A percentile compares a stretch with the other conserved stretches of the same genome.
phyloP scores from a whole-genome alignment of 208 protist species.

The Phytomonas sp. region DNA sequence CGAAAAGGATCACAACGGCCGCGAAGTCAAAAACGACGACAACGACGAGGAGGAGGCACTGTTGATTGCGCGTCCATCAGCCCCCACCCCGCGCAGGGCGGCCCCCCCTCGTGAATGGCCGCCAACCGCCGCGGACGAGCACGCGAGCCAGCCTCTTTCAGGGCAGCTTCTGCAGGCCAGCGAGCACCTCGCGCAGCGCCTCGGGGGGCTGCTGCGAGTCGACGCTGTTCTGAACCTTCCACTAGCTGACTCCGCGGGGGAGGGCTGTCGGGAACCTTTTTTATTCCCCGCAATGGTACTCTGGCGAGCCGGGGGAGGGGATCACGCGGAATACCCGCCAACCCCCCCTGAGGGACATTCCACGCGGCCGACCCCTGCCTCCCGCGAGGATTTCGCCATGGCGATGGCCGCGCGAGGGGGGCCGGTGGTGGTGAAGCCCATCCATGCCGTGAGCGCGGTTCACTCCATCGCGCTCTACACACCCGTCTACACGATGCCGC shows the following conservation, averaged over 20 bases:
- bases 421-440: constrained; percentile 58
- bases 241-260: no score
- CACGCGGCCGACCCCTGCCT: constrained; percentile 15
- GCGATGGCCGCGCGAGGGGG: constrained; percentile 27
- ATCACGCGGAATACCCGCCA: constrained; percentile 30
- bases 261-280: constrained; percentile 17
- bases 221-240: constrained; percentile 35
- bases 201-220: constrained; percentile 26
- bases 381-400: constrained; percentile 22
- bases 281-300: constrained; percentile 29
- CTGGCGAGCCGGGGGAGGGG: constrained; percentile 25
- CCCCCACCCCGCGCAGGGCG: background rate
- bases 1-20: background rate
- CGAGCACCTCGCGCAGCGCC: constrained; percentile 25
- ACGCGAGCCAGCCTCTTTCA: constrained; percentile 20
- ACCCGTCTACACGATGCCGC: constrained; percentile 59
- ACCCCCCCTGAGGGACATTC: constrained; percentile 24
- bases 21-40: constrained; percentile 15
- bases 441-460: constrained; percentile 46
- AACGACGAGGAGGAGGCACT: constrained; percentile 34
- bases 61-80: constrained; percentile 5
- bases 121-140: constrained; percentile 7
- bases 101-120: background rate
- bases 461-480: constrained; percentile 50
- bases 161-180: constrained; percentile 26